Evolutionary conservation across 1,284 basidiomycete genomes (phyloP), one percentile per base, ranked within the genome.

Genomic region (Schizophyllum amplum): DNA sequence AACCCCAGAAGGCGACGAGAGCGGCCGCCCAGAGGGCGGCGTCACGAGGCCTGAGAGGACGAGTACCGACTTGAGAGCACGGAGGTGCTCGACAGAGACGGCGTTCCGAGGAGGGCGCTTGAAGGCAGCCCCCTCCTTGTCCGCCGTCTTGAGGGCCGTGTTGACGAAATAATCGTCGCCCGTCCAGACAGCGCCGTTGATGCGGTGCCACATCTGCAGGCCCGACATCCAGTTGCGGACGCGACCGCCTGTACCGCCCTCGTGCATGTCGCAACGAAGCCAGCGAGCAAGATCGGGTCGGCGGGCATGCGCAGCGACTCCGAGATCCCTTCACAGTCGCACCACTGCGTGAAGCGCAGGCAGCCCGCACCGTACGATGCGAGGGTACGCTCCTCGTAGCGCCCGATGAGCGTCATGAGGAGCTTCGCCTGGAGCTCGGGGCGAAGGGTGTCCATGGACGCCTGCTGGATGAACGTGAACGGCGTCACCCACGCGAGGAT

Each of bases 11-110:
- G 1, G 61, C 54, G 17, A 55, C 47, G 13, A 52, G 17, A 5
- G 62, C 62, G 22, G 53, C 5, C 4, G 59, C 58, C 59, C 61
- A 62, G 15, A 62, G 50, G 2, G 61, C 61, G 17, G 53, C 56
- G 52, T 64, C 52, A 6, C 47, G 51, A 5, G 62, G 58, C 1
- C 24, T 51, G 6, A 26, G 11, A 60, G n/a, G 26, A 61, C 24
- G 13, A 64, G 60, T 5, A 22, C n/a, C 2, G 22, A n/a, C 1
- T 27, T 9, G 20, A 64, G 55, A 0, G 52, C 54, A 7, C 47
- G 13, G n/a, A 62, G 52, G 46, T 64, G 61, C 4, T 50, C 33
- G 7, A 53, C 26, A 1, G 58, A 47, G 17, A 61, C 57, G 42
- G 58, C 56, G 0, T 25, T 51, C 5, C 58, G 51, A n/a, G 52